Conservation (phyloP, 768 basidiomycete species). For the Phallus indusiatus region DNA sequence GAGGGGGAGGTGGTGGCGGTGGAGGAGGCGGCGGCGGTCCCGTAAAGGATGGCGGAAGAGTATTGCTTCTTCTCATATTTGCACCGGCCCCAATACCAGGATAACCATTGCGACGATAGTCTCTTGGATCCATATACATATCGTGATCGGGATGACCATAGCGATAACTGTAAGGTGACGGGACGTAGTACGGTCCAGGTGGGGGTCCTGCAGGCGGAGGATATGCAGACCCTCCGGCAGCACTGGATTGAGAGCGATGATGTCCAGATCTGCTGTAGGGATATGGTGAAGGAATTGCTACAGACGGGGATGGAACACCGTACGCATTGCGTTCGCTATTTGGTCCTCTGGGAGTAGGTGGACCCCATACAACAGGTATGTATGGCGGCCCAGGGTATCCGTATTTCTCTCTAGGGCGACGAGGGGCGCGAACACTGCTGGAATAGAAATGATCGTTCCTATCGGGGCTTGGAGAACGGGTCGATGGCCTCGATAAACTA, state of each 20-base stretch:
- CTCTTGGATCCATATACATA: constrained; percentile 10
- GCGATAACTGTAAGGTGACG: constrained; percentile 2
- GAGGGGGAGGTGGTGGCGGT: not conserved
- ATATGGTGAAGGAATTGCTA: not conserved
- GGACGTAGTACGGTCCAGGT: not conserved
- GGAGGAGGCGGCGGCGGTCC: constrained; percentile 14
- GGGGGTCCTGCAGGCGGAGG: not conserved
- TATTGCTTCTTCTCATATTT: not conserved
- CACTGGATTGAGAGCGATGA: not conserved
- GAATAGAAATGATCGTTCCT: not conserved
- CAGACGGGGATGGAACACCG: not conserved
- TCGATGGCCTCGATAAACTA: not conserved
- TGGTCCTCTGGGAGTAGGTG: not conserved
- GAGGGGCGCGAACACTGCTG: not conserved
- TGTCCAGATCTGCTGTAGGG: not conserved
- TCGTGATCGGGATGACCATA: constrained; percentile 5
- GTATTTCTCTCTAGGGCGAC: not conserved
- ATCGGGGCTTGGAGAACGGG: not conserved
- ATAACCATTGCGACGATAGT: not conserved
- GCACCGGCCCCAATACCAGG: not conserved
- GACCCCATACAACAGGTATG: not conserved
- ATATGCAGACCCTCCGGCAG: not conserved
- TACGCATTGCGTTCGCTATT: not conserved
- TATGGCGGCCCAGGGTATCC: not conserved
- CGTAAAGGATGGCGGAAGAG: not conserved